Evolutionary conservation across 179 eudicot genomes (phyloP).

Genomic region (Beta macrorhiza): DNA sequence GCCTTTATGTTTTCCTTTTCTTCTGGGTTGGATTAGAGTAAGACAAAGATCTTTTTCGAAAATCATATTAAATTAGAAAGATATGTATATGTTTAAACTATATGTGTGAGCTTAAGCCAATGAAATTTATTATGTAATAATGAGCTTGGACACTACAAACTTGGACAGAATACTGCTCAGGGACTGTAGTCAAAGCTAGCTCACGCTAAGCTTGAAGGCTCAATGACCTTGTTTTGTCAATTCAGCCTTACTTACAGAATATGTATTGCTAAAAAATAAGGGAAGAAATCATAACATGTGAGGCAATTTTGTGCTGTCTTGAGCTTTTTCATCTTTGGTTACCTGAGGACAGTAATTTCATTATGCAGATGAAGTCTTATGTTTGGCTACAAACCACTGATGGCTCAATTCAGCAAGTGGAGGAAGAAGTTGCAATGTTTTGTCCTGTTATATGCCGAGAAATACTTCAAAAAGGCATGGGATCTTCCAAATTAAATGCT

Average conservation of each 20-base stretch:
- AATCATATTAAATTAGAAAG: too few relatives aligned
- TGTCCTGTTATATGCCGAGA: constrained; percentile 73
- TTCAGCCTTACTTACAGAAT: not conserved
- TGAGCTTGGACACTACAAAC: too few relatives aligned
- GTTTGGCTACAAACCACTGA: constrained; percentile 81
- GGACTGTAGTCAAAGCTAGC: not conserved
- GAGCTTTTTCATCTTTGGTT: not conserved
- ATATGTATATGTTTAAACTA: too few relatives aligned
- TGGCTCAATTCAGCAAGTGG: constrained; percentile 80
- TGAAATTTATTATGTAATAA: too few relatives aligned
- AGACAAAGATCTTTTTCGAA: too few relatives aligned
- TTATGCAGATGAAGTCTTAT: constrained; percentile 61
- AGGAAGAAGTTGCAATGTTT: constrained; percentile 86
- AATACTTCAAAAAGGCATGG: constrained; percentile 66
- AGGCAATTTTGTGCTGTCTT: constrained; percentile 5
- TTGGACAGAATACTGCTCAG: too few relatives aligned
- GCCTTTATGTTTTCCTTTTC: not conserved
- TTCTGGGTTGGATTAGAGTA: not conserved
- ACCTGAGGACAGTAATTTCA: constrained; percentile 5
- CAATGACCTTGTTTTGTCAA: not conserved
- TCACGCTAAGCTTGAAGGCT: not conserved
- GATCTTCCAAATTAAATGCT: constrained; percentile 69
- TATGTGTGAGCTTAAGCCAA: too few relatives aligned
- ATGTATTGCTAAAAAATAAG: not conserved
- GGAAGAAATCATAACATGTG: not conserved